A percentile compares a stretch with the other conserved stretches of the same genome.
Conservation (phyloP, 2,329 filamentous ascomycete genomes). For the Orbilia brochopaga region DNA sequence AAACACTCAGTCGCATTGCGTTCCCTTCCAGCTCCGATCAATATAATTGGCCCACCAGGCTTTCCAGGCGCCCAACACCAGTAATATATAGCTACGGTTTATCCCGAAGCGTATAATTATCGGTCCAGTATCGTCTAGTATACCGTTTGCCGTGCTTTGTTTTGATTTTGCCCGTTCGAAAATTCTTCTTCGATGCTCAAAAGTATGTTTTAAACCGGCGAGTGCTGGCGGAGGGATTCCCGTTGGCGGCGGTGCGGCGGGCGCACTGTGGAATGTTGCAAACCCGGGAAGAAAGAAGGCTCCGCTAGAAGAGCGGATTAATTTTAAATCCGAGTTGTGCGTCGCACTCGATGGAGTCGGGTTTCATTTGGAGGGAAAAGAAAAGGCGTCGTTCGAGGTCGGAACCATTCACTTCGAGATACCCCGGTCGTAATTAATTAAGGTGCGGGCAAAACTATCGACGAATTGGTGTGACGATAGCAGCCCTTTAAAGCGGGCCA, state of each 20-base stretch:
- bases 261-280: slow-evolving; percentile 8
- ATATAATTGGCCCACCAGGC: not conserved
- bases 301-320: not conserved
- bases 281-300: slow-evolving; percentile 4
- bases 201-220: not conserved
- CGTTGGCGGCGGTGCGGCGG: not conserved
- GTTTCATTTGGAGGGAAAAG: slow-evolving; percentile 6
- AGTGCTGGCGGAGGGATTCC: slow-evolving; percentile 1
- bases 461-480: slow-evolving; percentile 1
- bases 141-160: not conserved
- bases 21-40: not conserved
- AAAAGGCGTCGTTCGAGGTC: slow-evolving; percentile 7
- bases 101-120: not conserved
- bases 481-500: not conserved
- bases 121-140: not conserved
- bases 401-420: not conserved
- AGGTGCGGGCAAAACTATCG: not conserved
- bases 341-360: slow-evolving; percentile 5
- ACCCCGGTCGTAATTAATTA: not conserved
- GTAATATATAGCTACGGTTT: slow-evolving; percentile 2
- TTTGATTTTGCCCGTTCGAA: slow-evolving; percentile 4
- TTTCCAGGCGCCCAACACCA: slow-evolving; percentile 2
- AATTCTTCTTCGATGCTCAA: not conserved
- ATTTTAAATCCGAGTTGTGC: not conserved
- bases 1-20: slow-evolving; percentile 1